Evolutionary conservation across 2,329 filamentous ascomycete species (phyloP).

Genomic region (Thielaviopsis musarum): DNA sequence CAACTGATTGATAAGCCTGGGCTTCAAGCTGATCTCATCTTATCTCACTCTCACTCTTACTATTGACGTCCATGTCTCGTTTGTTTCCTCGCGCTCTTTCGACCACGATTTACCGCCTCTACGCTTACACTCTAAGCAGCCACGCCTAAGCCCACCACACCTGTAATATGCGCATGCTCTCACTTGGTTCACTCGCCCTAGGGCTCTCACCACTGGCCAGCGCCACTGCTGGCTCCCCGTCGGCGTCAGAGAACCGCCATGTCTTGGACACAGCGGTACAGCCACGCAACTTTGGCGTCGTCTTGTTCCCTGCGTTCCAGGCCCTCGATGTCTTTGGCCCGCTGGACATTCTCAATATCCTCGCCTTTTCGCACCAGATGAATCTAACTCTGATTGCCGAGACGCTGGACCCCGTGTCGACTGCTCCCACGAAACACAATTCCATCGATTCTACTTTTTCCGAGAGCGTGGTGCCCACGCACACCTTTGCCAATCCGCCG

Average conservation of each 20-base stretch:
- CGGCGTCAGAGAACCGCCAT: not conserved
- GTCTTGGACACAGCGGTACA: not conserved
- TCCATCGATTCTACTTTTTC: conserved; percentile 21
- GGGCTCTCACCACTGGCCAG: not conserved
- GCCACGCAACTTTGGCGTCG: conserved; percentile 22
- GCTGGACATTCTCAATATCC: conserved; percentile 27
- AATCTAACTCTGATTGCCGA: conserved; percentile 26
- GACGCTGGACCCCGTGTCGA: conserved; percentile 25
- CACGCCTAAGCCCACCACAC: not conserved
- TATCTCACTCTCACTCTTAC: not conserved
- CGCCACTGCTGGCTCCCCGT: not conserved
- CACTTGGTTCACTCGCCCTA: not conserved
- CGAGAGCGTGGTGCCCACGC: conserved; percentile 23
- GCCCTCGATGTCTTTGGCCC: conserved; percentile 29
- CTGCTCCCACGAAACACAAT: conserved; percentile 19
- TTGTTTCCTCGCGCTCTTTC: not conserved
- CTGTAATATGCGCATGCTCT: not conserved
- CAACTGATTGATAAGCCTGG: not conserved
- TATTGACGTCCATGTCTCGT: not conserved
- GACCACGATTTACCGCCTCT: not conserved
- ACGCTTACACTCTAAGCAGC: no score
- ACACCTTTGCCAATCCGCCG: conserved; percentile 35
- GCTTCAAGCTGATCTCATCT: not conserved
- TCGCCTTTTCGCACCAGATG: conserved; percentile 21
- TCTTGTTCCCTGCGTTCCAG: conserved; percentile 29